Base-by-base conservation (phyloP, 2,329 filamentous ascomycete species). In the Penicillium sp. region DNA sequence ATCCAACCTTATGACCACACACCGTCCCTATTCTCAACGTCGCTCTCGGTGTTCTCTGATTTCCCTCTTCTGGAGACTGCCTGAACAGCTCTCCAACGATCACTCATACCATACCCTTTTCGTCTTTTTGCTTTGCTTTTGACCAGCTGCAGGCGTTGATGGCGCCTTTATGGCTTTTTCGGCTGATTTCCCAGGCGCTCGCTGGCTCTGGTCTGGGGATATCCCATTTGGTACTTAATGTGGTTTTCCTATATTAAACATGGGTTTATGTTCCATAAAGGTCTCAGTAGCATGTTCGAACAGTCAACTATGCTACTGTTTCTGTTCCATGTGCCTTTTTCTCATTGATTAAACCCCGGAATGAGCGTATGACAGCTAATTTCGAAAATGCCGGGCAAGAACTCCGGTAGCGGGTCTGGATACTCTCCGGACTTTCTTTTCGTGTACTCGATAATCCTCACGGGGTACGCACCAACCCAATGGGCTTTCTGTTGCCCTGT, bases 61-160 rank as follows among this genome's bases (percentile, higher is more conserved):
- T 27, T 15, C 19, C 15, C 41, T 53, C 45, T 38, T 41, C 27
- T 21, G 21, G 39, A 45, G 47, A 48, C 52, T 39, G 8, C 31
- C 15, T 8, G 19, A 25, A 42, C 53, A 51, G 42, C 47, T 45
- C 21, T 60, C 47, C 57, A 52, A 60, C 51, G 61, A 65, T 57
- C 53, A 49, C 51, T 49, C 59, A 60, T 59, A 65, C 53, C 58
- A 52, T 39, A 42, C 25, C 49, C 49, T 39, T 50, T 45, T 55
- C 47, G 21, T 52, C 52, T 48, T 54, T 51, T 60, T 53, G 49
- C 60, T 59, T 59, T 53, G 56, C 54, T 51, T 61, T 59, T 59
- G 59, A 58, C 49, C 55, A 63, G 60, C 58, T 67, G 58, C 57
- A 57, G 66, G 66, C 59, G 65, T 67, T 66, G 19, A 58, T 39